Conservation (phyloP, 352 stramenopile genomes). For the Globisporangium cederbergense region DNA sequence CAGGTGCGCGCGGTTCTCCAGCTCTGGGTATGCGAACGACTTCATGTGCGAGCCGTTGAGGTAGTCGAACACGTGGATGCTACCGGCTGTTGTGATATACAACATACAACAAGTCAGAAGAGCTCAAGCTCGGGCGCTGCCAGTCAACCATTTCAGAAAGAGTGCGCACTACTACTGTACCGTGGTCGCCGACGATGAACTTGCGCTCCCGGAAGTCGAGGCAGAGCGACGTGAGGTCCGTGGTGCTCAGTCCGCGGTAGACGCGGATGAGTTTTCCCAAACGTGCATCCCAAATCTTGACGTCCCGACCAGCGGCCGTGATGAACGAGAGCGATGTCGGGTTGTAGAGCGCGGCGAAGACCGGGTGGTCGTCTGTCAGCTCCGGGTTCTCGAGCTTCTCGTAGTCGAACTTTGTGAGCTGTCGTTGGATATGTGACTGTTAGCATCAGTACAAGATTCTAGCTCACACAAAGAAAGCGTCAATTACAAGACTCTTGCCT, state of each 20-base stretch:
- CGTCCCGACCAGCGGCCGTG: slow-evolving; percentile 66
- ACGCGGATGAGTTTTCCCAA: slow-evolving; percentile 76
- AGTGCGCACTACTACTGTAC: slow-evolving; percentile 15
- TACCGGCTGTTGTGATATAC: slow-evolving; percentile 32
- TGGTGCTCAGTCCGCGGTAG: slow-evolving; percentile 65
- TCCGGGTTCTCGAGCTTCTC: slow-evolving; percentile 85
- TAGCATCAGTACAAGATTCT: neutral
- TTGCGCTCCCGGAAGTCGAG: slow-evolving; percentile 84
- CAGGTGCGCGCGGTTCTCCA: slow-evolving; percentile 60
- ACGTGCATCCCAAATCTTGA: slow-evolving; percentile 89
- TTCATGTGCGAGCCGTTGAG: slow-evolving; percentile 88
- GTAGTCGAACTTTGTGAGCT: slow-evolving; percentile 84
- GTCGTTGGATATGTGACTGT: neutral
- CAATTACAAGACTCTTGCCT: slow-evolving; percentile 23
- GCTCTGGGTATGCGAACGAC: slow-evolving; percentile 69
- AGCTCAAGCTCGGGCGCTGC: neutral
- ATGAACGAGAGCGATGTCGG: slow-evolving; percentile 85
- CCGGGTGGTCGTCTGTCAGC: slow-evolving; percentile 78
- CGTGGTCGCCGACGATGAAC: slow-evolving; percentile 83
- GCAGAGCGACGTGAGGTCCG: slow-evolving; percentile 75
- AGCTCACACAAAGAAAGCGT: neutral
- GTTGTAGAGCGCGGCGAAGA: slow-evolving; percentile 84
- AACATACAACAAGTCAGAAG: slow-evolving; percentile 1
- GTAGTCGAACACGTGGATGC: slow-evolving; percentile 85
- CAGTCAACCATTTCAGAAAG: neutral